Evolutionary conservation across 495 filamentous ascomycete species (phyloP), one percentile per base, ranked within the genome.

Genomic region (Pseudevernia furfuracea): DNA sequence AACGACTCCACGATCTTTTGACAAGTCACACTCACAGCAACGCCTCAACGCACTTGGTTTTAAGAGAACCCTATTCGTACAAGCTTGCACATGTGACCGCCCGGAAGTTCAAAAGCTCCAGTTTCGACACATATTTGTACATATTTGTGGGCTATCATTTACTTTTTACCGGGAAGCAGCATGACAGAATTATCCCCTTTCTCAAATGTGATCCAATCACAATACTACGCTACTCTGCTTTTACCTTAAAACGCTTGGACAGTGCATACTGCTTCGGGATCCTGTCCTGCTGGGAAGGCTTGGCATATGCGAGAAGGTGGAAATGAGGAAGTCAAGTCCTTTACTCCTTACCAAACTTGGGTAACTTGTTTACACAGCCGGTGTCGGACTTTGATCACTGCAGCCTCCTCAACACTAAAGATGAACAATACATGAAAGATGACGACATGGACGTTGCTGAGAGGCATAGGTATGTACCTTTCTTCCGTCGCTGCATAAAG

Each of bases 171-270:
- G 49, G 37, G 1, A 53, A 57, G 19, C 49, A 55, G 37, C 52
- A 53, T 61, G 41, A 53, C 46, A 39, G 37, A 39, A 14, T 12
- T 49, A 2, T 3, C 21, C 10, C 14, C 12, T 34, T 43, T 28
- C 23, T 46, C 19, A 57, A 53, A 23, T 19, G 28, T 56, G 36
- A 25, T n/a, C 61, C 61, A 63, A 63, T 63, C 49, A 57, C 10
- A 11, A 34, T 46, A 39, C 52, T 44, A 44, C 61, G 44, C 61
- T 63, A 63, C 61, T 57, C 49, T 2, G n/a, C 37, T 34, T 52
- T 30, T 10, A 39, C 38, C 25, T 8, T 32, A 43, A n/a, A n/a
- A 63, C 61, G 61, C 61, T 63, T 63, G n/a, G 61, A 63, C 56
- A 21, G 48, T 41, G 52, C 43, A 55, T 44, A 57, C 37, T 43